Base-by-base conservation (phyloP, 306 rosid species). In the Cicer cuneatum region DNA sequence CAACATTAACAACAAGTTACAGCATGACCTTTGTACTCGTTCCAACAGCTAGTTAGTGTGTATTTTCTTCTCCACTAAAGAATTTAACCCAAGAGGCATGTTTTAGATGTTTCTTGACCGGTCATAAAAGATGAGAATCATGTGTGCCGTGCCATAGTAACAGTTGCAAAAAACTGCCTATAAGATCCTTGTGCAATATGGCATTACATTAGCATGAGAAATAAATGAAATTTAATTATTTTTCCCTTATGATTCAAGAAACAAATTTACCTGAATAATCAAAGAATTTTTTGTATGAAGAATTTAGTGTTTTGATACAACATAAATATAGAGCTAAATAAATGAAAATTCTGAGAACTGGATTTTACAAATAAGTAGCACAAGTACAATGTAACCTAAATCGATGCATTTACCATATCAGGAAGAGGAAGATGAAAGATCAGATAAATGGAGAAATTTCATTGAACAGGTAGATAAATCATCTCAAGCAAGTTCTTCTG, bases 401-500 rank as follows among this genome's bases (percentile, higher is more conserved):
- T 72, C 59, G 70, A 61, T 77, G 29, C 65, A 45, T 83, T 80
- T 29, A 49, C 79, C 86, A 24, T 83, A 69, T 70, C 85, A 92
- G 99, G 88, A 92, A 86, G 99, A 94, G 87, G 99, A 94, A 79
- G 86, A 56, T 15, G 99, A 94, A 82, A 88, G 96, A 80, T 83
- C 89, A 47, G 59, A 71, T 72, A 87, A 86, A 80, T 92, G 99
- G 99, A 85, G 71, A 64, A 69, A 78, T 81, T 94, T 91, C 79
- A 89, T 94, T 62, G 88, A 87, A 71, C 89, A 81, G 70, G 10
- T 86, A 73, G 86, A 19, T 38, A 38, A 66, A 63, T 75, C 87
- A 72, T 37, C 85, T 71, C 84, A 75, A 64, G 58, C 62, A 14
- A 80, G 80, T 73, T 75, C 81, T 74, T 72, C 81, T 59, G 86